Evolutionary conservation across 768 basidiomycete genomes (phyloP).

Genomic region (Mycena haematopus): DNA sequence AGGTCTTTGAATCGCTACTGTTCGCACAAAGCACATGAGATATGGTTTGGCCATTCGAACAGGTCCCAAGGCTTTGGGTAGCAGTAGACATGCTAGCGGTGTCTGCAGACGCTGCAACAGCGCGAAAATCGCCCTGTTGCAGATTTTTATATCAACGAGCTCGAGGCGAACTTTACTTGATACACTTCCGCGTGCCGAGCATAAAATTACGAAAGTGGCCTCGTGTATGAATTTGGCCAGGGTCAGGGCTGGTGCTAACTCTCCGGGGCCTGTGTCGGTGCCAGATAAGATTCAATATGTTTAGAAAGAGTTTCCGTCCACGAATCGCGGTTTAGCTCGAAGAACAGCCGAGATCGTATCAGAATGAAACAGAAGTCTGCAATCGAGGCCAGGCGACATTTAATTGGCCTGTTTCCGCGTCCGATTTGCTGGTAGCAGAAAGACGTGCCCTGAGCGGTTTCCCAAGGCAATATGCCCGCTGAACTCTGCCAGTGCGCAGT

Average conservation of each 20-base stretch:
- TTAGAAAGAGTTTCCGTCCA: too few relatives aligned
- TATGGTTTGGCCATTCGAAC: background rate
- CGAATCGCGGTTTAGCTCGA: background rate
- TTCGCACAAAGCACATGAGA: conserved; percentile 9
- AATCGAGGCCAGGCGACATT: background rate
- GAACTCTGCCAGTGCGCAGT: conserved; percentile 40
- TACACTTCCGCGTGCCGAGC: background rate
- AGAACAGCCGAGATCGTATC: background rate
- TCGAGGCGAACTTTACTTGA: background rate
- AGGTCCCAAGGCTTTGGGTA: background rate
- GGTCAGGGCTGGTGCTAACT: too few relatives aligned
- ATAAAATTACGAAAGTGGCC: background rate
- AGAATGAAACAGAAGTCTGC: background rate
- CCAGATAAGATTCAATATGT: background rate
- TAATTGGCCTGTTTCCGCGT: background rate
- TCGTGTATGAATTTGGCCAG: background rate
- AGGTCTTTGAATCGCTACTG: background rate
- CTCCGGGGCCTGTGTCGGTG: background rate
- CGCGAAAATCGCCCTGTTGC: background rate
- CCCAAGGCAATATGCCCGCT: conserved; percentile 38
- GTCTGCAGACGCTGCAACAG: background rate
- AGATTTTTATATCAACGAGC: background rate
- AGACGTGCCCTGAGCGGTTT: conserved; percentile 34
- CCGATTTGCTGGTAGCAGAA: conserved; percentile 7
- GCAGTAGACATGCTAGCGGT: background rate